Evolutionary conservation across 176 grass and related monocot species (phyloP).

Genomic region (Themeda triandra): DNA sequence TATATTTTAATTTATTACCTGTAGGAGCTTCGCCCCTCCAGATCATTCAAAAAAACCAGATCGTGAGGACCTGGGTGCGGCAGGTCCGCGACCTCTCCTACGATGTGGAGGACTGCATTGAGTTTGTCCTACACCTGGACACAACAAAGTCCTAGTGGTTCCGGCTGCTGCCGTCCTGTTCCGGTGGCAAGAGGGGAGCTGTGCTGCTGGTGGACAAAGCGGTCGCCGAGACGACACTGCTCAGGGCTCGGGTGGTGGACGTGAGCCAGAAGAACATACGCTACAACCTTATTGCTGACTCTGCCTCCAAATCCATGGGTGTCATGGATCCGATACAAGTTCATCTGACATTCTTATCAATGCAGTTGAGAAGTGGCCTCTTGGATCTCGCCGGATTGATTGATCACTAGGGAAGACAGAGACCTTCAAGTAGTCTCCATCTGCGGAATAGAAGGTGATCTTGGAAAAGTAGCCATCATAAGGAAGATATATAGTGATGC

Average conservation of each 20-base stretch:
- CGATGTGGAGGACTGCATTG: too few species aligned
- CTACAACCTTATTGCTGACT: neutral
- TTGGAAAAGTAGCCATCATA: neutral
- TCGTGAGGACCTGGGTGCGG: too few species aligned
- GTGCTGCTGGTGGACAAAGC: neutral
- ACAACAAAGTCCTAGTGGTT: neutral
- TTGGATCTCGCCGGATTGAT: neutral
- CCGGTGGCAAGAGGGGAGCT: too few species aligned
- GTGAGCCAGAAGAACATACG: too few species aligned
- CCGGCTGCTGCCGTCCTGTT: neutral
- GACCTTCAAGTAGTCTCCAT: neutral
- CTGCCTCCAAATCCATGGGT: neutral
- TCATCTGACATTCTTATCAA: neutral
- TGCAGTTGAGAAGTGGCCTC: too few species aligned
- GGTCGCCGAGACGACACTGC: neutral
- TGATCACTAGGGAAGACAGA: neutral
- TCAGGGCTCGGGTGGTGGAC: neutral
- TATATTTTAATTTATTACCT: too few species aligned
- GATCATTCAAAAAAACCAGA: too few species aligned
- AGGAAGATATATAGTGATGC: neutral
- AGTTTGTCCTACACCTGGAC: too few species aligned
- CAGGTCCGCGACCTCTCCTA: too few species aligned
- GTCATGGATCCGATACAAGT: neutral
- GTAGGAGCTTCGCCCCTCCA: too few species aligned
- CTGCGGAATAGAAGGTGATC: neutral